phyloP scores from a whole-genome alignment of 225 moss, liverwort and hornwort genomes.

The Bryoerythrophyllum caledonicum region DNA sequence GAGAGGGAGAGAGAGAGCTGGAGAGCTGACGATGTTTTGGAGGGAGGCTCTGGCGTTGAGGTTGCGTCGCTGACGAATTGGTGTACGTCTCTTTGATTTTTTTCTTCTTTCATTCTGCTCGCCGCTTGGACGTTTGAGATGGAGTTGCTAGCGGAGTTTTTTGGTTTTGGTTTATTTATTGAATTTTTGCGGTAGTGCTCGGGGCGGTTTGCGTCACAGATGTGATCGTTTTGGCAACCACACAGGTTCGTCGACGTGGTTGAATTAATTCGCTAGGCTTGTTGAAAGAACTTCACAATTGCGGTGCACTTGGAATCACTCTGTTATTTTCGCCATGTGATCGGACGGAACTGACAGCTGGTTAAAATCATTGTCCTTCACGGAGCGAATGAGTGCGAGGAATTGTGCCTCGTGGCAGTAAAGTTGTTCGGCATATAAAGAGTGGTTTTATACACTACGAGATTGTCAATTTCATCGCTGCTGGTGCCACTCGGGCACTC shows the following conservation, averaged over 20 bases:
- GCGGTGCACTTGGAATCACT: not conserved
- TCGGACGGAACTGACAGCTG: not conserved
- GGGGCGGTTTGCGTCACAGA: not conserved
- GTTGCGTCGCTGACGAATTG: slow-evolving; percentile 14
- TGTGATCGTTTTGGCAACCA: not conserved
- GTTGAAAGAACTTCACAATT: not conserved
- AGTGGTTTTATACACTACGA: slow-evolving; percentile 6
- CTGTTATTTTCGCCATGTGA: not conserved
- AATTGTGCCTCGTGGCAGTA: slow-evolving; percentile 9
- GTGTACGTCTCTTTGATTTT: slow-evolving; percentile 20
- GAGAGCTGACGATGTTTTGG: slow-evolving; percentile 15
- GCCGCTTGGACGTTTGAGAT: slow-evolving; percentile 10
- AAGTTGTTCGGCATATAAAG: not conserved
- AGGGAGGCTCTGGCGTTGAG: slow-evolving; percentile 14
- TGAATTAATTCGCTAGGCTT: not conserved
- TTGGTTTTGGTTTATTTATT: not conserved
- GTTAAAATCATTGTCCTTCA: slow-evolving; percentile 16
- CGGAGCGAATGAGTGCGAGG: not conserved
- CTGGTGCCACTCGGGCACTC: not conserved
- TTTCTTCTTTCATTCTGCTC: slow-evolving; percentile 12
- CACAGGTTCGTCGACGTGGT: not conserved
- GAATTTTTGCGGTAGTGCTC: not conserved
- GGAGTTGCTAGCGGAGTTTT: not conserved
- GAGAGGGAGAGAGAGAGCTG: too few relatives aligned
- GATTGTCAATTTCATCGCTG: slow-evolving; percentile 3